Evolutionary conservation across 306 rosid genomes (phyloP), one percentile per base, ranked within the genome.

Genomic region (Begonia masoniana): DNA sequence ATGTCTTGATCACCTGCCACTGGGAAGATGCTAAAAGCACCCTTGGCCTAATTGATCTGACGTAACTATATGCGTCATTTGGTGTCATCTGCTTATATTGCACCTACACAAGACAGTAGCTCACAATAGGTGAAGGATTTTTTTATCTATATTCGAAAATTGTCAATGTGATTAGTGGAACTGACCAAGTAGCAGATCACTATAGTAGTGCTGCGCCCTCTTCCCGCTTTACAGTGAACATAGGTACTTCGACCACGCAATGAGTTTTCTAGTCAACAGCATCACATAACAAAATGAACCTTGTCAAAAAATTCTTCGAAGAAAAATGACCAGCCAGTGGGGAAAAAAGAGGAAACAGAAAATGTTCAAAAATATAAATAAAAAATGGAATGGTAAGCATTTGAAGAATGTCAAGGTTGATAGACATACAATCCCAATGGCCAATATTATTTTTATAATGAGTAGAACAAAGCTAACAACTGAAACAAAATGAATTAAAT

Each of bases 201-300:
- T 52, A 92, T 57, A 35, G 96, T 92, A 15, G 99, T 92, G 70
- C 96, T 92, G 62, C 99, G 96, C 7, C 99, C 99, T 12, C 99
- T 86, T 43, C 99, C 99, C 59, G 96, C 99, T 71, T 92, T 92
- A 78, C 96, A 92, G 68, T 92, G 99, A 42, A 92, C 96, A 83
- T 87, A 92, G 10, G 99, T 92, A 60, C 85, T 78, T 47, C 55
- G 74, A 51, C 96, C 87, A 61, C 57, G 62, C 49, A 55, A 76
- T 59, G 88, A 81, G 66, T 92, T 92, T 68, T 76, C 99, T 92
- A 47, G 59, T 66, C 7, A 19, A 54, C 46, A 65, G 46, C 41
- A 52, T 10, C 15, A 41, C 14, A 50, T 51, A 41, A 23, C 9
- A 45, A 52, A 53, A 53, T 23, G 54, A 48, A 49, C n/a, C 17